Evolutionary conservation across 371 early-diverging fungal species (phyloP).

Genomic region (Apophysomyces trapeziformis): DNA sequence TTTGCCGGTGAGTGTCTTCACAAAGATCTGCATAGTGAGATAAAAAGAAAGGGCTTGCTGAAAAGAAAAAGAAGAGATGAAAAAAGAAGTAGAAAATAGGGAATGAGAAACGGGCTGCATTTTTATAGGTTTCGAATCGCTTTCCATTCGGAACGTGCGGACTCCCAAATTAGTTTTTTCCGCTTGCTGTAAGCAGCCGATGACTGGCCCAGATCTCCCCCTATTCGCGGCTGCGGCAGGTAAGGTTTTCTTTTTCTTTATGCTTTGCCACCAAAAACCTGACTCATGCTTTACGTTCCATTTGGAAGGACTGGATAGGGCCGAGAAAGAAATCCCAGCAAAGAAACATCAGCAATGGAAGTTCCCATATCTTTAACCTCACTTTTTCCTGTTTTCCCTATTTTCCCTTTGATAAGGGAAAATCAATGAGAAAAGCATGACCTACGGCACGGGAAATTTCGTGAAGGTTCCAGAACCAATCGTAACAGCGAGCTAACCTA

Average conservation of each 20-base stretch:
- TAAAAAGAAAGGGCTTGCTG: background rate
- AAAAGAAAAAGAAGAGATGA: background rate
- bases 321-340: too few relatives aligned
- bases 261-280: too few relatives aligned
- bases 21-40: constrained; percentile 59
- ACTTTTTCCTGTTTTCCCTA: too few relatives aligned
- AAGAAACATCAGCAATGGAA: too few relatives aligned
- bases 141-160: background rate
- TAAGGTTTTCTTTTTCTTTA: too few relatives aligned
- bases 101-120: background rate
- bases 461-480: constrained; percentile 9
- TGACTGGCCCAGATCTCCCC: constrained; percentile 1
- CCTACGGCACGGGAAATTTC: background rate
- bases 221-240: background rate
- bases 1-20: constrained; percentile 82
- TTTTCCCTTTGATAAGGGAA: background rate
- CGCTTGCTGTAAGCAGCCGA: background rate
- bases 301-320: too few relatives aligned
- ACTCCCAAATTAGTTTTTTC: constrained; percentile 2
- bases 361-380: background rate
- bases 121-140: background rate
- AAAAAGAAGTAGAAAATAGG: background rate
- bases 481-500: background rate
- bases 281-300: too few relatives aligned
- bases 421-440: background rate